Conservation (phyloP, 495 filamentous ascomycete genomes). For the Sphaerosporella brunnea region DNA sequence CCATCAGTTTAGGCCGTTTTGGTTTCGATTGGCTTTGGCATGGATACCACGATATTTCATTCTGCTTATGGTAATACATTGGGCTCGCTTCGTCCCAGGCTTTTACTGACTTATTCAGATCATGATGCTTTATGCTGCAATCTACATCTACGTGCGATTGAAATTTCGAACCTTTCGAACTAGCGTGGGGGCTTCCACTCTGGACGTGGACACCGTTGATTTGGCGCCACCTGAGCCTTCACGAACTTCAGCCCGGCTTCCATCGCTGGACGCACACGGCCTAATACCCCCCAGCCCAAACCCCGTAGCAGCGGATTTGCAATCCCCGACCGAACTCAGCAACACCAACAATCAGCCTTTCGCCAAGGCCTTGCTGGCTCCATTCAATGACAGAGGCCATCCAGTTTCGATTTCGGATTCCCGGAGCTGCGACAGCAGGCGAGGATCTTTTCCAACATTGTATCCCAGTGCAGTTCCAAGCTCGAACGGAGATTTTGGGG, state of each 20-base stretch:
- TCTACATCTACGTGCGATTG: conserved; percentile 48
- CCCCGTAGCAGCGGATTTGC: background rate
- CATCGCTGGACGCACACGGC: conserved; percentile 22
- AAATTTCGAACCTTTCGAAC: conserved; percentile 29
- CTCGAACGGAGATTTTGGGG: background rate
- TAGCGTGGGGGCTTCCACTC: conserved; percentile 22
- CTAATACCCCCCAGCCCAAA: conserved; percentile 16
- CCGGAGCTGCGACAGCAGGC: background rate
- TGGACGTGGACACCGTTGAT: conserved; percentile 25
- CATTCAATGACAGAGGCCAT: conserved; percentile 1
- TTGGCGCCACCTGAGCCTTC: conserved; percentile 15
- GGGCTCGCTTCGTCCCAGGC: background rate
- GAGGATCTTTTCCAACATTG: conserved; percentile 3
- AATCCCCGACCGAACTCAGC: conserved; percentile 14
- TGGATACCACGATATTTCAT: conserved; percentile 62
- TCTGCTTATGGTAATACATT: conserved; percentile 36
- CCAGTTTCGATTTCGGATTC: conserved; percentile 3
- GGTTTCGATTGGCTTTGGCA: conserved; percentile 46
- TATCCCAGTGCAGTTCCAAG: background rate
- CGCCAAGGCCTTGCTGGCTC: conserved; percentile 17
- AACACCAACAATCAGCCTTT: conserved; percentile 23
- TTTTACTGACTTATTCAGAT: conserved; percentile 1
- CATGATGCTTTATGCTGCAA: conserved; percentile 41
- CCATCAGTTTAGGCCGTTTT: conserved; percentile 28
- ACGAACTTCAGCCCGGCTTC: conserved; percentile 12